Evolutionary conservation across 2,329 filamentous ascomycete species (phyloP).

Genomic region (Aspergillus terreus): DNA sequence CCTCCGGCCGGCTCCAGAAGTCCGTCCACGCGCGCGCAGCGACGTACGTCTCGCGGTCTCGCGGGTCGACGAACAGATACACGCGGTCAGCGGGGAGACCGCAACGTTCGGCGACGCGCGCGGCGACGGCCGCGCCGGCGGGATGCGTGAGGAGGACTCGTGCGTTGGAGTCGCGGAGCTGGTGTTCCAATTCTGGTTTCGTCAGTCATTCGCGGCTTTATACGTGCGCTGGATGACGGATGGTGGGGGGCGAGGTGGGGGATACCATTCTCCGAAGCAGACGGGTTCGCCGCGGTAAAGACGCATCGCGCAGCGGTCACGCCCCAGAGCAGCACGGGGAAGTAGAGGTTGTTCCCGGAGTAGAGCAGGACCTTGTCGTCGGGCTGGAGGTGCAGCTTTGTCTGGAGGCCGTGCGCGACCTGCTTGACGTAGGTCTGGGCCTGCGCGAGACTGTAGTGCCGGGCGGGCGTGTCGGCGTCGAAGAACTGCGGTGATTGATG

Average conservation of each 20-base stretch:
- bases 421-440: slow-evolving; percentile 7
- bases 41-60: neutral
- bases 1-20: slow-evolving; percentile 2
- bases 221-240: neutral
- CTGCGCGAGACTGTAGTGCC: slow-evolving; percentile 5
- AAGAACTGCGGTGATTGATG: slow-evolving; percentile 6
- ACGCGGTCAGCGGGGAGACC: slow-evolving; percentile 1
- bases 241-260: neutral
- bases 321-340: slow-evolving; percentile 7
- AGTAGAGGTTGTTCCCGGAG: slow-evolving; percentile 1
- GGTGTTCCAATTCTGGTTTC: slow-evolving; percentile 6
- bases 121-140: neutral
- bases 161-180: slow-evolving; percentile 6
- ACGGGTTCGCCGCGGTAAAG: slow-evolving; percentile 4
- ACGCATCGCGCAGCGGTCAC: slow-evolving; percentile 5
- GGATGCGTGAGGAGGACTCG: slow-evolving; percentile 3
- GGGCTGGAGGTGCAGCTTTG: slow-evolving; percentile 1
- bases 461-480: slow-evolving; percentile 3
- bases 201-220: neutral
- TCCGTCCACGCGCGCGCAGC: slow-evolving; percentile 1
- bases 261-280: neutral
- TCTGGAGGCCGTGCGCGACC: slow-evolving; percentile 2
- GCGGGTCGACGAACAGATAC: slow-evolving; percentile 5
- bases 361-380: slow-evolving; percentile 8
- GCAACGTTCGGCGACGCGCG: neutral